Evolutionary conservation across 2,329 filamentous ascomycete species (phyloP), one percentile per base, ranked within the genome.

Genomic region (Pleomassaria siparia): DNA sequence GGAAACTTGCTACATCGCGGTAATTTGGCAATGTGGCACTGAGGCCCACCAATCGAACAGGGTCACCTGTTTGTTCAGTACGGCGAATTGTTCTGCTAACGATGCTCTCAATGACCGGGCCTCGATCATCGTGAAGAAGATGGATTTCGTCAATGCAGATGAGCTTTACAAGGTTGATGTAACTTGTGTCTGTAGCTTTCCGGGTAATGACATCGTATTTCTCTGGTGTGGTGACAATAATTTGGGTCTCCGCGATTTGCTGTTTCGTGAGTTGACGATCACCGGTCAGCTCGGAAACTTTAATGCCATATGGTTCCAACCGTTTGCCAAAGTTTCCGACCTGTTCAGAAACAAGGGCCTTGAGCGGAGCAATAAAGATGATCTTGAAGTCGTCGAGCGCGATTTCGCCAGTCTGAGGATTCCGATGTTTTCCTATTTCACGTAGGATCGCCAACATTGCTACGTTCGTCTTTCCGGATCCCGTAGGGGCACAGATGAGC

Each of bases 171-270:
- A 99, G 82, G 62, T 95, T 95, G 13, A 91, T 99, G 72, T 99
- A 99, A 61, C 91, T 95, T 45, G 94, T 83, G 68, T 99, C 95
- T 1, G 92, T 96, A 6, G 92, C 91, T 73, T 99, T 99, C 73
- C 95, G 85, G 5, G 95, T 99, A 60, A 99, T 96, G 58, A 99
- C 92, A 72, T 99, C 94, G 88, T 91, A 99, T 75, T 99, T 99
- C 73, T 99, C 94, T 16, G 94, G 94, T 0, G 94, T 99, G 0
- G 94, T 99, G 49, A 99, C 91, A 60, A 99, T 99, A 59, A 99
- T 86, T 70, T 99, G 92, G 0, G 94, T 99, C 64, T 99, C 94
- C 1, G 92, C 85, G 54, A 99, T 97, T 77, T 99, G 94, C 71
- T 96, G 91, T 74, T 99, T 99, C 16, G 92, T 99, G 67, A 99